These are phyloP conservation scores for Hirschioporus abietinus DNA, from an alignment of 768 basidiomycete genomes.

Conservation along the genomic window DNA sequence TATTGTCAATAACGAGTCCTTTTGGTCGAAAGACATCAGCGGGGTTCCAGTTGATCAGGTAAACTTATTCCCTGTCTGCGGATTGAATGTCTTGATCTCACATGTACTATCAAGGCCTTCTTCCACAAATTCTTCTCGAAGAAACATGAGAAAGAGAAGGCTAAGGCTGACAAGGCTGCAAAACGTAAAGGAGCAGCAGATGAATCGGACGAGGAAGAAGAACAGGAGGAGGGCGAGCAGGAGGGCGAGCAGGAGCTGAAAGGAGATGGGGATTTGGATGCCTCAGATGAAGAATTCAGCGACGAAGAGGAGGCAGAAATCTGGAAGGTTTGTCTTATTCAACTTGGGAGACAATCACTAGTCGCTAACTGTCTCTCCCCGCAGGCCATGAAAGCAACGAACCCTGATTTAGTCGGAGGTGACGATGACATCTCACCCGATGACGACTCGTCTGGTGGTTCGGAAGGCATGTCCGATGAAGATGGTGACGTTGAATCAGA, in stretches of 20 bases:
- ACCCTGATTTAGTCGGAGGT: conserved; percentile 55
- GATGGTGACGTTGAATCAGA: conserved; percentile 28
- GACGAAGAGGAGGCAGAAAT: conserved; percentile 65
- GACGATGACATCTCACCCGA: conserved; percentile 23
- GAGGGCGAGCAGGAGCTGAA: conserved; percentile 25
- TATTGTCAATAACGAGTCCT: conserved; percentile 68
- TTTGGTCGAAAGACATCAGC: conserved; percentile 60
- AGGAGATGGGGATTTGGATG: conserved; percentile 27
- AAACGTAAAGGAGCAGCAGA: conserved; percentile 37
- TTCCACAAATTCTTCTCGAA: conserved; percentile 85
- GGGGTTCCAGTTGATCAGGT: conserved; percentile 89
- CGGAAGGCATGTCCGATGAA: conserved; percentile 21
- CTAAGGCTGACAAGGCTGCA: conserved; percentile 41
- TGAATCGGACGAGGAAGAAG: conserved; percentile 17
- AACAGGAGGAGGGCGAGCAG: conserved; percentile 27
- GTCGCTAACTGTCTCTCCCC: conserved; percentile 9
- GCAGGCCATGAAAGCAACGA: conserved; percentile 85
- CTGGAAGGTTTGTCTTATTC: conserved; percentile 68
- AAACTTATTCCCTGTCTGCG: conserved; percentile 15
- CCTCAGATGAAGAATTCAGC: conserved; percentile 36
- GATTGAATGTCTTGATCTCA: conserved; percentile 5
- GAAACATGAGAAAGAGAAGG: conserved; percentile 54
- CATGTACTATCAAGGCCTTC: conserved; percentile 52
- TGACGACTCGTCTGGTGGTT: conserved; percentile 26
- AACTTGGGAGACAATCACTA: neutral